A percentile compares a stretch with the other conserved stretches of the same genome.
phyloP scores from a whole-genome alignment of 371 early-diverging fungal species.

The Mucor piriformis region DNA sequence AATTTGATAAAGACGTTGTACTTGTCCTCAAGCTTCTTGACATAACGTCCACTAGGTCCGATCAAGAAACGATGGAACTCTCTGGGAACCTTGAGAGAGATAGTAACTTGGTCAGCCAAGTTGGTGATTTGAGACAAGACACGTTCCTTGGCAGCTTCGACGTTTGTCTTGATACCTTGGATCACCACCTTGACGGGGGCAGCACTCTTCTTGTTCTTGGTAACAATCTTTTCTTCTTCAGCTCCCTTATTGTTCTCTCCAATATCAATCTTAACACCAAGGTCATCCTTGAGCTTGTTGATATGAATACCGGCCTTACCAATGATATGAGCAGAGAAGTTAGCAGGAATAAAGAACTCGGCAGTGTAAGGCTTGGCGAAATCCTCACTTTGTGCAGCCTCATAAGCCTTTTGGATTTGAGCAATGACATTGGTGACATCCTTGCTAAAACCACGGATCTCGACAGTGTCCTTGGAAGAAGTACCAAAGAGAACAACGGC shows the following conservation, averaged over 20 bases:
- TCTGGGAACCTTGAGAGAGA: slow-evolving; percentile 64
- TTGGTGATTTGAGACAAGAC: slow-evolving; percentile 70
- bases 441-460: slow-evolving; percentile 79
- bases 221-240: slow-evolving; percentile 35
- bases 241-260: slow-evolving; percentile 46
- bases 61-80: slow-evolving; percentile 77
- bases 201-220: slow-evolving; percentile 44
- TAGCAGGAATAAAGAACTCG: slow-evolving; percentile 70
- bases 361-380: slow-evolving; percentile 70
- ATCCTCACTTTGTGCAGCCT: slow-evolving; percentile 69
- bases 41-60: slow-evolving; percentile 78
- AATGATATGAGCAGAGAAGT: slow-evolving; percentile 80
- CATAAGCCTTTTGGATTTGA: slow-evolving; percentile 66
- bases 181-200: slow-evolving; percentile 68
- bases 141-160: slow-evolving; percentile 73
- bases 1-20: slow-evolving; percentile 79
- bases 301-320: slow-evolving; percentile 88
- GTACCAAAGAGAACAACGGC: slow-evolving; percentile 77
- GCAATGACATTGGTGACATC: slow-evolving; percentile 73
- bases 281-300: slow-evolving; percentile 75
- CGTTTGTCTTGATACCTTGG: slow-evolving; percentile 80
- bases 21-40: slow-evolving; percentile 81
- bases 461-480: slow-evolving; percentile 53
- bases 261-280: slow-evolving; percentile 82
- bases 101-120: slow-evolving; percentile 73